Percentiles rank a stretch among this genome's conserved stretches.
Evolutionary conservation across 148 eudicot species (phyloP).

Genomic region (Beta vulgaris): DNA sequence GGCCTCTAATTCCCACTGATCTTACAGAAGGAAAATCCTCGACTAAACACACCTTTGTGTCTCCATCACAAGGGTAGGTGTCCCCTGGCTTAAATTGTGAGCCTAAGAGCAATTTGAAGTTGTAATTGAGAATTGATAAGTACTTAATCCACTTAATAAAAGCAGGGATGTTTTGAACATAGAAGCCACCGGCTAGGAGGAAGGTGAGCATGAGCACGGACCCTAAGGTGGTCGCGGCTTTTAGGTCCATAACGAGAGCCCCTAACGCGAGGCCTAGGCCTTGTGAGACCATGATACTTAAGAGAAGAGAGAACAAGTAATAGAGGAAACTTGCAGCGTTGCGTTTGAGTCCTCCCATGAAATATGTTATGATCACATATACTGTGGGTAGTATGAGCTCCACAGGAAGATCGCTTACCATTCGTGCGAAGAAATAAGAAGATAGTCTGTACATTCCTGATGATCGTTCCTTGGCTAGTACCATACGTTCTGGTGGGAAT

Average conservation of each 20-base stretch:
- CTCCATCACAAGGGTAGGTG: slow-evolving; percentile 48
- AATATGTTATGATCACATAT: slow-evolving; percentile 54
- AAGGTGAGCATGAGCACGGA: slow-evolving; percentile 65
- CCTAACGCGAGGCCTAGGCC: slow-evolving; percentile 87
- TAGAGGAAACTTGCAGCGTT: slow-evolving; percentile 34
- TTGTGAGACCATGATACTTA: slow-evolving; percentile 58
- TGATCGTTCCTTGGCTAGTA: slow-evolving; percentile 67
- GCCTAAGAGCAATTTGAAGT: slow-evolving; percentile 60
- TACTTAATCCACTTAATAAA: slow-evolving; percentile 81
- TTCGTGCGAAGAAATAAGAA: slow-evolving; percentile 59
- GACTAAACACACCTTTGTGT: slow-evolving; percentile 40
- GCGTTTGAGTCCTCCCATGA: slow-evolving; percentile 73
- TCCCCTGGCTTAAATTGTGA: slow-evolving; percentile 57
- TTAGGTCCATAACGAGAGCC: slow-evolving; percentile 63
- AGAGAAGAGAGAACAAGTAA: slow-evolving; percentile 43
- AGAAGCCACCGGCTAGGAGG: slow-evolving; percentile 61
- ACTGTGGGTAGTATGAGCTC: slow-evolving; percentile 70
- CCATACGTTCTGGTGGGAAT: slow-evolving; percentile 69
- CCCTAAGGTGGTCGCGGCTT: slow-evolving; percentile 57
- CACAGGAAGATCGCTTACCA: slow-evolving; percentile 63
- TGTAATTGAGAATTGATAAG: slow-evolving; percentile 43
- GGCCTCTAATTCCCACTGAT: slow-evolving; percentile 45
- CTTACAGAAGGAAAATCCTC: slow-evolving; percentile 54
- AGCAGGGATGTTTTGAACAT: slow-evolving; percentile 65
- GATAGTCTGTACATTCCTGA: slow-evolving; percentile 87